Base-by-base conservation (phyloP, 2,329 filamentous ascomycete genomes). In the Cercospora beticola region DNA sequence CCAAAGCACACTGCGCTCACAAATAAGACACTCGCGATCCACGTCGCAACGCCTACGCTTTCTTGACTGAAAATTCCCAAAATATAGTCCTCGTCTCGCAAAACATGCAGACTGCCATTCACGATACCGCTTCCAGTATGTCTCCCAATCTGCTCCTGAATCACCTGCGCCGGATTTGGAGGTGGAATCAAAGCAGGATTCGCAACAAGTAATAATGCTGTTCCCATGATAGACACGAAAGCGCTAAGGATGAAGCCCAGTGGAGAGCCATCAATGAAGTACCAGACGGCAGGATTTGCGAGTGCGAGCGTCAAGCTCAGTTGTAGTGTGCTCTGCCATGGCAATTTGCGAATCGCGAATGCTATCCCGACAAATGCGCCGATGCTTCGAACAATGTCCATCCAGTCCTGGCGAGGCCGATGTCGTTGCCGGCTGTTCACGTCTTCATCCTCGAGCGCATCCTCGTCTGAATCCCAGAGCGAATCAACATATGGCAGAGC, bases 1-100 rank as follows among this genome's bases (percentile, higher is more conserved):
- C 95, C 95, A 83, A 99, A 97, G 81, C 94, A 97, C 9, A 98
- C 88, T 74, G 92, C 93, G 76, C 92, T 96, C 81, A 95, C 97
- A 78, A 97, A 99, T 62, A 99, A 82, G 28, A 98, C 93, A 76
- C 93, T 97, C 26, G 94, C 85, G 76, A 97, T 90, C 94, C 95
- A 99, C 4, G 93, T 92, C 12, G 89, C 90, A 18, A 91, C 86
- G 67, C 91, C 92, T 1, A 93, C 79, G 6, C 83, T 88, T 74
- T 92, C 87, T 62, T 88, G 86, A 64, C 82, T 87, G 67, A 86
- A 86, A 68, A 87, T 83, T 57, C 86, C 87, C 4, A 78, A 70
- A 3, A 80, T 74, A 21, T 75, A 65, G 33, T 74, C 70, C 14
- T 76, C 76, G 4, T 63, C 68, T 16, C 64, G 66, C 28, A 65